Evolutionary conservation across 176 grass and related monocot species (phyloP).

Genomic region (Carex myosuroides): DNA sequence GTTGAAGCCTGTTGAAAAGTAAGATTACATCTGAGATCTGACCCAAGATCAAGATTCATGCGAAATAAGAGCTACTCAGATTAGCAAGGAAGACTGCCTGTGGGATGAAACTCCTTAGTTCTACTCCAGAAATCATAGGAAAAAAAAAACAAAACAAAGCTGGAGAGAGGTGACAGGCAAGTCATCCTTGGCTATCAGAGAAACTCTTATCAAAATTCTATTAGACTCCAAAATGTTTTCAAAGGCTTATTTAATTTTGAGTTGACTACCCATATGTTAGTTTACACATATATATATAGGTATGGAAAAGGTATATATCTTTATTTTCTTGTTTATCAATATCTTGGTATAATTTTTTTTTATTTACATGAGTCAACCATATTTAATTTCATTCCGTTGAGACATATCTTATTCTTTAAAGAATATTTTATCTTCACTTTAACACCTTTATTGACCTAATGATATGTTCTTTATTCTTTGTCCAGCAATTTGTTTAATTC

Average conservation of each 20-base stretch:
- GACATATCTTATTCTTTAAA: constrained; percentile 6
- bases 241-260: neutral
- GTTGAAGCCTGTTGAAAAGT: neutral
- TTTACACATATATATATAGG: constrained; percentile 10
- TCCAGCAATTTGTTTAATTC: neutral
- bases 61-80: constrained; percentile 7
- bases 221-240: neutral
- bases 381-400: neutral
- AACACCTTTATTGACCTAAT: neutral
- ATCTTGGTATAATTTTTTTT: neutral
- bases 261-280: neutral
- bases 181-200: constrained; percentile 21
- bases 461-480: constrained; percentile 17
- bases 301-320: constrained; percentile 13
- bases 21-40: neutral
- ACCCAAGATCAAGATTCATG: neutral
- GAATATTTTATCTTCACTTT: constrained; percentile 14
- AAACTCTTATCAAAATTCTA: neutral
- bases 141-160: neutral
- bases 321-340: neutral
- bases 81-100: constrained; percentile 18
- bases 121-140: neutral
- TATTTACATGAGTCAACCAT: neutral
- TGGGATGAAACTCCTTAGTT: neutral
- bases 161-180: constrained; percentile 11